A percentile compares a stretch with the other conserved stretches of the same genome.
Conservation (phyloP, 2,329 filamentous ascomycete species). For the Monosporascus sp. region DNA sequence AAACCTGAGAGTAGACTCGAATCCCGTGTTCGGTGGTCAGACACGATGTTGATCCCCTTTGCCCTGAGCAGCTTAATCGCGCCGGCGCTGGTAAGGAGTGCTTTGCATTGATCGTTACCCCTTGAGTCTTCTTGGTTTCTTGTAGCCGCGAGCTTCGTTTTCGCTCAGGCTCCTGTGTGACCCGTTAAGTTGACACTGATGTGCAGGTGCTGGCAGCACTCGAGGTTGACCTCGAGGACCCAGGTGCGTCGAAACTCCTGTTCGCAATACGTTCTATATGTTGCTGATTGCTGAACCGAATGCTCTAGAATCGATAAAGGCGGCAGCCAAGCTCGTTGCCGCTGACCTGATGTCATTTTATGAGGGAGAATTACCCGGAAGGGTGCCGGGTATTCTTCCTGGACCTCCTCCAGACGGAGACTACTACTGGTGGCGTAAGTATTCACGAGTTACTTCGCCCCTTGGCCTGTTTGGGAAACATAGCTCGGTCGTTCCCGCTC, state of each 20-base stretch:
- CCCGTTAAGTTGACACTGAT: background rate
- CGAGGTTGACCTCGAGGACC: slow-evolving; percentile 20
- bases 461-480: too few species aligned
- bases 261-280: background rate
- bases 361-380: slow-evolving; percentile 35
- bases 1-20: too few species aligned
- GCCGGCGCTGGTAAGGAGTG: background rate
- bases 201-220: slow-evolving; percentile 17
- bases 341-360: slow-evolving; percentile 23
- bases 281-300: background rate
- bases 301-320: slow-evolving; percentile 20
- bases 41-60: background rate
- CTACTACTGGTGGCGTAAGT: slow-evolving; percentile 21
- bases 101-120: slow-evolving; percentile 3
- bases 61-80: background rate
- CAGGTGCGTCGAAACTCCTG: slow-evolving; percentile 13
- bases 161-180: background rate
- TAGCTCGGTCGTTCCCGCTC: background rate
- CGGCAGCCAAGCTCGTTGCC: slow-evolving; percentile 20
- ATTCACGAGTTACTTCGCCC: too few species aligned
- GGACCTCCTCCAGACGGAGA: slow-evolving; percentile 22
- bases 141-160: too few species aligned
- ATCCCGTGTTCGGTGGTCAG: background rate
- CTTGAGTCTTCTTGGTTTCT: background rate
- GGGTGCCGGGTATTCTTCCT: slow-evolving; percentile 28